Evolutionary conservation across 768 basidiomycete species (phyloP).

Genomic region (Suillus brevipes): DNA sequence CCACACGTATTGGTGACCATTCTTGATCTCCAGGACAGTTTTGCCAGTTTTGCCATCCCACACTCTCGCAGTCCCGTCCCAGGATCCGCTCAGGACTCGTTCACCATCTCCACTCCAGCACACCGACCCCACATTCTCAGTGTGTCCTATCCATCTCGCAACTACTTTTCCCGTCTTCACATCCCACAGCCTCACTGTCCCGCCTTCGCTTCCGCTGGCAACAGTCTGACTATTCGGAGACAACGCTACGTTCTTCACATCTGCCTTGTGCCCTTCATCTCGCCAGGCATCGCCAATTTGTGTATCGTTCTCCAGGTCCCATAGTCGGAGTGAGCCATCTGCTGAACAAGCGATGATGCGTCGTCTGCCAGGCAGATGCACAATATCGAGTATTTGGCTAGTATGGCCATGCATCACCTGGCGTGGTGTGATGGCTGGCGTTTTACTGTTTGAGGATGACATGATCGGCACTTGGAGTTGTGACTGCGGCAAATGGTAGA

Average conservation of each 20-base stretch:
- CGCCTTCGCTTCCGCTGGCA: slow-evolving; percentile 9
- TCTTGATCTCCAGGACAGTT: not conserved
- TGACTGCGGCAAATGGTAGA: not conserved
- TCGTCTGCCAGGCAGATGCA: not conserved
- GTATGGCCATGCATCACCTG: not conserved
- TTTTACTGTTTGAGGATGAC: not conserved
- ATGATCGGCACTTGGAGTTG: not conserved
- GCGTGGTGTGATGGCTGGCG: not conserved
- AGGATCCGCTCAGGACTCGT: not conserved
- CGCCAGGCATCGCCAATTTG: not conserved
- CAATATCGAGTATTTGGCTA: not conserved
- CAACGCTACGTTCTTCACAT: not conserved
- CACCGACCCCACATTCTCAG: not conserved
- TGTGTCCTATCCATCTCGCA: not conserved
- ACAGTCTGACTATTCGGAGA: not conserved
- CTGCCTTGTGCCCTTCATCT: not conserved
- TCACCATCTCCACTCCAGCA: not conserved
- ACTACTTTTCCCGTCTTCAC: slow-evolving; percentile 26
- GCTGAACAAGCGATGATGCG: not conserved
- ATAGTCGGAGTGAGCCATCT: not conserved
- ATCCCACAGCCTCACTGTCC: slow-evolving; percentile 12
- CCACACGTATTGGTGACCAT: not conserved
- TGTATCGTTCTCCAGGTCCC: not conserved
- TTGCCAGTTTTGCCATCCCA: not conserved
- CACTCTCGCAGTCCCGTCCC: not conserved